phyloP scores from a whole-genome alignment of 1,139 yeast genomes.

The Nakaseomyces nivariensis region DNA sequence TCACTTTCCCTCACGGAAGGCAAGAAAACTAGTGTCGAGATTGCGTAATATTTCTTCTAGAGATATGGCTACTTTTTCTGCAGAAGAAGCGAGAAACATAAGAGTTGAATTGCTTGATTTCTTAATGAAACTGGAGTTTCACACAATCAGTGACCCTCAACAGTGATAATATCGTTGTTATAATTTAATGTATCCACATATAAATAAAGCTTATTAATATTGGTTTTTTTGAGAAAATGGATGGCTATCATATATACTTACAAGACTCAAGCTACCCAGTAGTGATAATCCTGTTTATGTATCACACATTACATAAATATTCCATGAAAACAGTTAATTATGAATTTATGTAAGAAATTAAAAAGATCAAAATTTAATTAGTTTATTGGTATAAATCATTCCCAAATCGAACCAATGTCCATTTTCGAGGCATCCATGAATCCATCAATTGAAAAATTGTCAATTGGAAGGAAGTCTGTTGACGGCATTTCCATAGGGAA shows the following conservation, averaged over 20 bases:
- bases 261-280: neutral
- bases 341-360: neutral
- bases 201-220: too few relatives aligned
- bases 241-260: too few relatives aligned
- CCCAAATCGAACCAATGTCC: slow-evolving; percentile 18
- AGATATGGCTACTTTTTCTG: slow-evolving; percentile 13
- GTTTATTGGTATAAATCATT: slow-evolving; percentile 3
- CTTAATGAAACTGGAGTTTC: slow-evolving; percentile 19
- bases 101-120: slow-evolving; percentile 21
- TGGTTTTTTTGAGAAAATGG: too few relatives aligned
- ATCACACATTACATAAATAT: neutral
- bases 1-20: slow-evolving; percentile 18
- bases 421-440: slow-evolving; percentile 13
- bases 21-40: slow-evolving; percentile 14
- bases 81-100: slow-evolving; percentile 18
- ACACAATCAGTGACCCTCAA: slow-evolving; percentile 1
- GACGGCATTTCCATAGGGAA: slow-evolving; percentile 1
- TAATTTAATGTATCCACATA: too few relatives aligned
- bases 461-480: slow-evolving; percentile 20
- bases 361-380: neutral
- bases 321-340: too few relatives aligned
- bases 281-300: neutral
- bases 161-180: neutral
- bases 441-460: slow-evolving; percentile 20
- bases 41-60: slow-evolving; percentile 11